Percentiles rank a stretch among this genome's conserved stretches.
These are phyloP conservation scores for Tuber magnatum DNA, from an alignment of 495 filamentous ascomycete species.

Conservation along the genomic window DNA sequence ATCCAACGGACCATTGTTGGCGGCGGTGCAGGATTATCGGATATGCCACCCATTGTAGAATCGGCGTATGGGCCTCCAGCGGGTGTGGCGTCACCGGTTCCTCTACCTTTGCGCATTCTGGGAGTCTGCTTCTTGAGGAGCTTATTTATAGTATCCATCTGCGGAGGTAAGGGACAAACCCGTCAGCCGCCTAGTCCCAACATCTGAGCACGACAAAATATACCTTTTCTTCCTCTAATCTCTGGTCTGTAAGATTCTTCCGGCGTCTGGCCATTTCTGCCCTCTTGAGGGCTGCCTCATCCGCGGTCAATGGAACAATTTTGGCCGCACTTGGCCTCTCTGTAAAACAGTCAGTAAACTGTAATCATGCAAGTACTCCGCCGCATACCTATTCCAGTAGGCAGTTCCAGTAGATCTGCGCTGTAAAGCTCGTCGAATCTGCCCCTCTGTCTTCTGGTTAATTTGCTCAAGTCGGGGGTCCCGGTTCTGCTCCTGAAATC, in stretches of 20 bases:
- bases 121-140: conserved; percentile 81
- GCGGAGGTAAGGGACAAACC: background rate
- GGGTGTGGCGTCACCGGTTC: conserved; percentile 53
- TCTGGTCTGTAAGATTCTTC: conserved; percentile 95
- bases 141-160: conserved; percentile 99
- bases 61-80: conserved; percentile 44
- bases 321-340: conserved; percentile 37
- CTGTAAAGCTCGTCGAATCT: conserved; percentile 62
- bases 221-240: conserved; percentile 98
- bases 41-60: conserved; percentile 45
- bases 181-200: background rate
- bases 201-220: background rate
- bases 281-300: conserved; percentile 89
- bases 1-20: conserved; percentile 65
- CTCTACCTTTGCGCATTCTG: conserved; percentile 56
- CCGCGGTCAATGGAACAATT: conserved; percentile 60
- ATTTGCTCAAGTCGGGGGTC: conserved; percentile 68
- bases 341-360: conserved; percentile 11
- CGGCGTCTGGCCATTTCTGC: conserved; percentile 92
- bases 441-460: conserved; percentile 81
- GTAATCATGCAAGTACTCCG: background rate
- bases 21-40: conserved; percentile 45
- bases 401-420: conserved; percentile 72
- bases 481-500: conserved; percentile 39
- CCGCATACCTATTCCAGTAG: conserved; percentile 59